phyloP scores from a whole-genome alignment of 768 basidiomycete genomes.

The Hemileccinum rubropunctum region DNA sequence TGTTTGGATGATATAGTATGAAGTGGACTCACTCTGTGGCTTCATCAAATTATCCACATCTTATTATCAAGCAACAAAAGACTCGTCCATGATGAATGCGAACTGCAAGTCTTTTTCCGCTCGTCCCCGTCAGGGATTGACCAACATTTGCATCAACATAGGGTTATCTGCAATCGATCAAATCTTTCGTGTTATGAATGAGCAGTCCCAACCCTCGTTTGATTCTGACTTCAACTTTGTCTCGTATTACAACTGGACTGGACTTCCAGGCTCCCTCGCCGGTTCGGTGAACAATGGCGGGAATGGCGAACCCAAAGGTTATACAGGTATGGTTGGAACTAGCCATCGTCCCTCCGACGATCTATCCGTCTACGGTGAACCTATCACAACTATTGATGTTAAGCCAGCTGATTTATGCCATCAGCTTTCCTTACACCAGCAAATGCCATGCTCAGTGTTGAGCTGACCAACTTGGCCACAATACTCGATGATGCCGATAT shows the following conservation, averaged over 20 bases:
- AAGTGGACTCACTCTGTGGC: constrained; percentile 75
- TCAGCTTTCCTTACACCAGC: constrained; percentile 74
- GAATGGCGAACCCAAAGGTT: constrained; percentile 73
- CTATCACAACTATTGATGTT: background rate
- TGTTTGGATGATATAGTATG: constrained; percentile 46
- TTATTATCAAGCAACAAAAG: constrained; percentile 71
- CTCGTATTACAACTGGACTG: constrained; percentile 83
- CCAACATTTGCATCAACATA: constrained; percentile 21
- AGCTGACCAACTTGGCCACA: constrained; percentile 56
- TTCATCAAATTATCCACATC: constrained; percentile 76
- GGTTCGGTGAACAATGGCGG: constrained; percentile 65
- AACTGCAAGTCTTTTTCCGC: constrained; percentile 47
- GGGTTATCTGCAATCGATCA: constrained; percentile 68
- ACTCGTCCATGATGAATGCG: constrained; percentile 66
- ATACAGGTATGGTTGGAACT: constrained; percentile 72
- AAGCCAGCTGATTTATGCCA: background rate
- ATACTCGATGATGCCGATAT: constrained; percentile 52
- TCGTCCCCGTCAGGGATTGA: background rate
- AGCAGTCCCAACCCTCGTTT: constrained; percentile 71
- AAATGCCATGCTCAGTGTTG: constrained; percentile 81
- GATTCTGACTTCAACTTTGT: constrained; percentile 70
- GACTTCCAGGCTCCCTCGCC: constrained; percentile 54
- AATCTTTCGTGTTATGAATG: constrained; percentile 72
- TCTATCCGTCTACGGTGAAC: constrained; percentile 59
- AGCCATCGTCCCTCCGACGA: constrained; percentile 79